These are phyloP conservation scores for Trichoderma harzianum DNA, from an alignment of 2,329 filamentous ascomycete species.

Conservation along the genomic window DNA sequence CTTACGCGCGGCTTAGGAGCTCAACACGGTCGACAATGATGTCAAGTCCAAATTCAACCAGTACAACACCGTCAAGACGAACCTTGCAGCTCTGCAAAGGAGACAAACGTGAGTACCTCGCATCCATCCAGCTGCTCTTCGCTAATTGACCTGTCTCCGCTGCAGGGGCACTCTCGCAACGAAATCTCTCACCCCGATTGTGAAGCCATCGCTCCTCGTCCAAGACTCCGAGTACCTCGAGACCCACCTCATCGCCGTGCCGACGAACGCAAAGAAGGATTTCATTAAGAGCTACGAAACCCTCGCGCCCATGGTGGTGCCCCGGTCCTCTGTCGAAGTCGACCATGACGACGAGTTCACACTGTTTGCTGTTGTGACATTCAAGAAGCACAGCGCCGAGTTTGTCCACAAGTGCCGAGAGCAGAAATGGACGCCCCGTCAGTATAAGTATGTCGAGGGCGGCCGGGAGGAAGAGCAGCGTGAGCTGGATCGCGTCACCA, in stretches of 20 bases:
- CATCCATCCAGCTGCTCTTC: neutral
- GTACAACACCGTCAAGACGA: slow-evolving; percentile 88
- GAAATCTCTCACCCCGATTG: slow-evolving; percentile 85
- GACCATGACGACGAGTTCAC: slow-evolving; percentile 86
- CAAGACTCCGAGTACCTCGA: slow-evolving; percentile 95
- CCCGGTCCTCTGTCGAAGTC: slow-evolving; percentile 76
- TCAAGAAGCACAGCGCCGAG: slow-evolving; percentile 85
- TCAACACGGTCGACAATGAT: slow-evolving; percentile 89
- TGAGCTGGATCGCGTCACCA: slow-evolving; percentile 76
- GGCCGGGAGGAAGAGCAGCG: slow-evolving; percentile 84
- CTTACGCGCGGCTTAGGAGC: slow-evolving; percentile 56
- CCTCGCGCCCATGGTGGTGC: slow-evolving; percentile 85
- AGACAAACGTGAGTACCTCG: slow-evolving; percentile 71
- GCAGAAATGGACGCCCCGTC: slow-evolving; percentile 89
- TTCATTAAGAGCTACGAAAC: slow-evolving; percentile 90
- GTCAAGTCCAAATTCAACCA: slow-evolving; percentile 92
- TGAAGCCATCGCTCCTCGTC: slow-evolving; percentile 75
- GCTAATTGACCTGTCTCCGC: neutral
- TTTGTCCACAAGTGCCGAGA: slow-evolving; percentile 92
- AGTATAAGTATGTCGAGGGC: slow-evolving; percentile 90
- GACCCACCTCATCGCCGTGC: slow-evolving; percentile 89
- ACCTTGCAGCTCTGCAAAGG: slow-evolving; percentile 74
- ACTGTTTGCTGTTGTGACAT: slow-evolving; percentile 83
- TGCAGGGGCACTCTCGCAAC: slow-evolving; percentile 84
- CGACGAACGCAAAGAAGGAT: slow-evolving; percentile 75